Percentiles rank a stretch among this genome's conserved stretches.
Conservation (phyloP, 257 asterid genomes). For the Striga asiatica region DNA sequence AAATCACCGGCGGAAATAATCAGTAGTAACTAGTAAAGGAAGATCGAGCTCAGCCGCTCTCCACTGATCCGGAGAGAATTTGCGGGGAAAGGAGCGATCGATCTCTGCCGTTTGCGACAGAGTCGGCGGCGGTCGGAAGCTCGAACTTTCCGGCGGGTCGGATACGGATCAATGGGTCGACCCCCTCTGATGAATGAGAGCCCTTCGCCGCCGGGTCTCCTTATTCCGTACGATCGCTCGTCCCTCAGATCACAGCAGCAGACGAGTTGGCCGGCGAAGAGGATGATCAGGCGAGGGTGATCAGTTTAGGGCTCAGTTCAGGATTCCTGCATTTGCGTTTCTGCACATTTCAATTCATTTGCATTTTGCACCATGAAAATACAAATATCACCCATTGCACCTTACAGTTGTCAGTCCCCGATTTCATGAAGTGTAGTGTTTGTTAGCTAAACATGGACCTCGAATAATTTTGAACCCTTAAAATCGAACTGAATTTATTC, state of each 20-base stretch:
- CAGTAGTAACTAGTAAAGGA: no score
- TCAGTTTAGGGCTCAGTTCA: slow-evolving; percentile 18
- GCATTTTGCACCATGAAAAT: neutral
- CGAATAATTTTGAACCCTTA: no score
- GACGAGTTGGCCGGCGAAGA: slow-evolving; percentile 1
- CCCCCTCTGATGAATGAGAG: neutral
- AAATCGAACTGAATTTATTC: no score
- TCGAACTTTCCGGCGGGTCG: slow-evolving; percentile 6
- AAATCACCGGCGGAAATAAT: no score
- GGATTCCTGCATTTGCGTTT: neutral
- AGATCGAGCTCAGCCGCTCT: slow-evolving; percentile 2
- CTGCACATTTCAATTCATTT: neutral
- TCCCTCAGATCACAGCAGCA: slow-evolving; percentile 1
- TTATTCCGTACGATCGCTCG: neutral
- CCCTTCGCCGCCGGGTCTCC: neutral
- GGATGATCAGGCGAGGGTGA: neutral
- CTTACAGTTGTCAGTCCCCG: no score
- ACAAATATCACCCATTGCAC: neutral
- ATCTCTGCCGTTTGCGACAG: neutral
- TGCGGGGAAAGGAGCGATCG: neutral
- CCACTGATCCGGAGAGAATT: no score
- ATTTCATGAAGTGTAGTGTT: no score
- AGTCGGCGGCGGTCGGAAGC: neutral
- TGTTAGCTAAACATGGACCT: no score
- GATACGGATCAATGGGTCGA: neutral